A percentile compares a stretch with the other conserved stretches of the same genome.
Evolutionary conservation across 1,139 yeast species (phyloP).

Genomic region (Taphrina wiesneri): DNA sequence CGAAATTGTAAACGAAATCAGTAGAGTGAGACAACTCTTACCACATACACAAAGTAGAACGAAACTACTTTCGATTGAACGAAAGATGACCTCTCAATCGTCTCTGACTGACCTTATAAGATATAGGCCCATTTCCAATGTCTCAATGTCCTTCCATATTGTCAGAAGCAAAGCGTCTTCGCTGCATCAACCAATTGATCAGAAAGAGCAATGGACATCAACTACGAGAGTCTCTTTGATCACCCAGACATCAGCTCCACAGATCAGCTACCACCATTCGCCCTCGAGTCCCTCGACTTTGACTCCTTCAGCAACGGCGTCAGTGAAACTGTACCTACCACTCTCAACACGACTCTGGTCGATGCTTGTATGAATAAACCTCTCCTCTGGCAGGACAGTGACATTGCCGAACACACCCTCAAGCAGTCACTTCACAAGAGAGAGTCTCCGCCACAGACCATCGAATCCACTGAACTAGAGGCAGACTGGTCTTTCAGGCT

Average conservation of each 20-base stretch:
- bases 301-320: background rate
- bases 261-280: background rate
- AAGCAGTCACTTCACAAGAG: background rate
- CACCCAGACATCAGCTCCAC: background rate
- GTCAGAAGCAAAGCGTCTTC: background rate
- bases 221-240: conserved; percentile 1
- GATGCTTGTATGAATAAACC: background rate
- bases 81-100: background rate
- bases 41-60: background rate
- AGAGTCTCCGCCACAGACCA: background rate
- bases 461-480: background rate
- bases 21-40: background rate
- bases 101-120: background rate
- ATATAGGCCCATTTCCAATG: background rate
- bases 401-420: background rate
- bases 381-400: background rate
- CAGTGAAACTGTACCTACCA: background rate
- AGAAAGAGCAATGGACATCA: background rate
- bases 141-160: background rate
- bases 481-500: background rate
- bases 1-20: background rate
- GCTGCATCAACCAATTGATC: background rate
- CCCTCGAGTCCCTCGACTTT: background rate
- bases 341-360: background rate
- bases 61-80: background rate